Evolutionary conservation across 371 early-diverging fungal species (phyloP).

Genomic region (Thermomucor indicae-seudaticae): DNA sequence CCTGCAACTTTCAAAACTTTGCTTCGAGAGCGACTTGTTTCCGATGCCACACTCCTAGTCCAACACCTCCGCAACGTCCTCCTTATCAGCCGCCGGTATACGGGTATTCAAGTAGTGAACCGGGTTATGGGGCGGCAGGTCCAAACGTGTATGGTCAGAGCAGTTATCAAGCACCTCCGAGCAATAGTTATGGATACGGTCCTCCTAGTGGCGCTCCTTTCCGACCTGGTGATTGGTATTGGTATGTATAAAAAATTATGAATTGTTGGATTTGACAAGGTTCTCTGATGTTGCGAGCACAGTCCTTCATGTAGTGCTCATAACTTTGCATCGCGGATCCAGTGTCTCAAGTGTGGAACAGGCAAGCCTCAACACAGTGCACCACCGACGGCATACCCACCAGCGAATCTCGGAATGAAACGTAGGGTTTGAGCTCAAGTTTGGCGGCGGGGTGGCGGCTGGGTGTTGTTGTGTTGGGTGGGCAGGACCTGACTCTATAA

Average conservation of each 20-base stretch:
- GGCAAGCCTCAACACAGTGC: neutral
- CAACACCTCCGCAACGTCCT: slow-evolving; percentile 17
- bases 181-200: slow-evolving; percentile 11
- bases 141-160: slow-evolving; percentile 7
- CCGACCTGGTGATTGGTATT: slow-evolving; percentile 63
- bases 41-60: slow-evolving; percentile 56
- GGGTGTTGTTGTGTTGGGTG: no score
- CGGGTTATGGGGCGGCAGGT: slow-evolving; percentile 10
- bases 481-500: no score
- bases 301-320: slow-evolving; percentile 56
- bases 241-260: no score
- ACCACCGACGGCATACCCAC: no score
- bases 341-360: slow-evolving; percentile 59
- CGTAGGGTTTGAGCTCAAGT: no score
- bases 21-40: slow-evolving; percentile 63
- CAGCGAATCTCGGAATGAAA: no score
- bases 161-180: neutral
- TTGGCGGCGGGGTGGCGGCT: no score
- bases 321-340: slow-evolving; percentile 63
- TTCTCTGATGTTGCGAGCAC: neutral
- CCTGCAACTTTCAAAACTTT: slow-evolving; percentile 78
- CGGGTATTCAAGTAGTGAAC: neutral
- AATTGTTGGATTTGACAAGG: neutral
- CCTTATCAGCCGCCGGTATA: neutral
- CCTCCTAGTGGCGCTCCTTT: slow-evolving; percentile 23